Base-by-base conservation (phyloP, 345 rosid genomes). In the Moringa oleifera region DNA sequence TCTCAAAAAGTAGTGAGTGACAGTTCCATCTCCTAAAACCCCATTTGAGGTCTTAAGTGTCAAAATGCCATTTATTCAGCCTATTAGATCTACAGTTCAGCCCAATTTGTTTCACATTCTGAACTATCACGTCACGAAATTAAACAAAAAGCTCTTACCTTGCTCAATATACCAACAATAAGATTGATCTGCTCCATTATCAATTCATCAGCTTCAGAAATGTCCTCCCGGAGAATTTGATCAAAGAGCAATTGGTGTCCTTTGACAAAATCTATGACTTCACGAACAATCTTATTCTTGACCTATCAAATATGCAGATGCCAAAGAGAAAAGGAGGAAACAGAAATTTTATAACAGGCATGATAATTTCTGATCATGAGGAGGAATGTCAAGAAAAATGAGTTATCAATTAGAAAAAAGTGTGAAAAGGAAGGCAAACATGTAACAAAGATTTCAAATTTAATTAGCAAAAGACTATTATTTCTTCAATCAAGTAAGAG, bases 121-220 rank as follows among this genome's bases (percentile, higher is more conserved):
- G 13, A 15, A 41, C 17, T 7, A 41, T 9, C 12, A 41, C 1
- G 12, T 41, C 12, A 4, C 13, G 17, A 41, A 41, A 4, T 16
- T 16, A 15, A 41, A 41, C 55, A n/a, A 47, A 64, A 61, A 50
- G 24, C 58, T 57, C 61, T 69, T 71, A 81, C 98, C 91, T 90
- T 93, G 84, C 87, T 85, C 37, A 93, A 81, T 65, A 86, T 82
- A 67, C 97, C 98, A 74, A 88, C 97, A 57, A 89, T 83, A 66
- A 93, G 97, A 76, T 81, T 83, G 45, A 88, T 82, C 77, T 88
- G 97, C 81, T 90, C 98, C 89, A 80, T 81, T 71, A 75, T 76
- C 78, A 84, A 68, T 67, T 88, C 94, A 79, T 86, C 85, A 57
- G 82, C 86, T 58, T 73, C 77, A 72, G 77, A 72, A 72, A 86